Base-by-base conservation (phyloP, 257 asterid genomes). In the Marsdenia floribunda region DNA sequence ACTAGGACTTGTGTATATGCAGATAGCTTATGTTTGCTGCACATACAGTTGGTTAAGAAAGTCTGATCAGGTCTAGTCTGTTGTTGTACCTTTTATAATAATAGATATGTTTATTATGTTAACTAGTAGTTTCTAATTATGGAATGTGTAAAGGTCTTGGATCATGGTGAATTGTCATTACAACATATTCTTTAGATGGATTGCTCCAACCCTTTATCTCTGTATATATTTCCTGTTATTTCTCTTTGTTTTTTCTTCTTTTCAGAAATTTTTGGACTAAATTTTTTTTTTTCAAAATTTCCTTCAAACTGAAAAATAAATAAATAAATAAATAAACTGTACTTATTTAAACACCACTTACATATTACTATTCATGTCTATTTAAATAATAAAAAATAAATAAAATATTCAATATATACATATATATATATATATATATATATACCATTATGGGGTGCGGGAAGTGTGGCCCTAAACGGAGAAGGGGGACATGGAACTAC, bases 1-100 rank as follows among this genome's bases (percentile, higher is more conserved):
- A 44, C 2, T 44, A 71, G 67, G 67, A 40, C 68, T 68, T n/a
- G 54, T 77, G 81, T 71, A 52, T 38, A 77, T 77, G 73, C 35
- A 10, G 65, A 26, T 76, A 68, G 63, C 57, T 70, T 37, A 8
- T 49, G 49, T 33, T 19, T 70, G 71, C 66, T n/a, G 68, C 66
- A 47, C 33, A 22, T 24, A 16, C 22, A 53, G 53, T 7, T 71
- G 75, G n/a, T 55, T 19, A 35, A 54, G 14, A 14, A 55, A 0
- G 50, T 37, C 1, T 65, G 5, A 29, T 65, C 15, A 18, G 70
- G 50, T 37, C 35, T 65, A 65, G 50, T 65, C 22, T n/a, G 29
- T 35, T 65, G 26, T 69, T 65, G 26, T 69, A 24, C 40, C 22
- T 5, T 40, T 44, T 44, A 6, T 54, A 19, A n/a, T 59, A 44